Percentiles rank a stretch among this genome's conserved stretches.
Conservation (phyloP, 352 stramenopile genomes). For the Globisporangium spinosum region DNA sequence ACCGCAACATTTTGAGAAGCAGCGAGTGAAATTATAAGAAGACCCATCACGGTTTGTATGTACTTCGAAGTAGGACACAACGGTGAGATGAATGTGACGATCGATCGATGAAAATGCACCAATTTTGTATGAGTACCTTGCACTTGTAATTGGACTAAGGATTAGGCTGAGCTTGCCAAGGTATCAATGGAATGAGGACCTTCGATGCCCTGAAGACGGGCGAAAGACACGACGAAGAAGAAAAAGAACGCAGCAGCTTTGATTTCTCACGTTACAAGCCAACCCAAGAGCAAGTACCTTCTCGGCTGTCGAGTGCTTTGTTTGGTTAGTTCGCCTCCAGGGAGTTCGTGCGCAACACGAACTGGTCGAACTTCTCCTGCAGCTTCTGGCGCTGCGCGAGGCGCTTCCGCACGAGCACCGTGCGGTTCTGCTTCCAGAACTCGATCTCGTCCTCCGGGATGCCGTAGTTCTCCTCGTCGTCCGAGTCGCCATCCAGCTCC, state of each 20-base stretch:
- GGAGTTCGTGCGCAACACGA: conserved; percentile 70
- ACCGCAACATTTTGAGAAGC: neutral
- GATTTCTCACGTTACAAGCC: conserved; percentile 3
- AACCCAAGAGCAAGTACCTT: neutral
- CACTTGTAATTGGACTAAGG: neutral
- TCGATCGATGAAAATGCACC: neutral
- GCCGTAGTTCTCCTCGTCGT: conserved; percentile 74
- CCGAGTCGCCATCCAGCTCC: conserved; percentile 67
- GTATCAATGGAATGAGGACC: neutral
- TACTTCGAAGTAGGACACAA: neutral
- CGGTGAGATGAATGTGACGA: neutral
- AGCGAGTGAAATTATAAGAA: neutral
- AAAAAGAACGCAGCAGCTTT: conserved; percentile 1
- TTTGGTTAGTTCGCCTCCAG: conserved; percentile 21
- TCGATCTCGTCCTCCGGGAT: conserved; percentile 85
- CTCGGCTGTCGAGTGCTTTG: neutral
- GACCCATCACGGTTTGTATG: neutral
- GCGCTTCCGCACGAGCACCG: conserved; percentile 66
- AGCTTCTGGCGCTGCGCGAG: conserved; percentile 80
- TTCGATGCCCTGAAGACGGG: neutral
- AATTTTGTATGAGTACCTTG: conserved; percentile 14
- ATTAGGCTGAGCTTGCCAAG: neutral
- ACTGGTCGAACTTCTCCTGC: conserved; percentile 83
- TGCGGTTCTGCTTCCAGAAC: conserved; percentile 84
- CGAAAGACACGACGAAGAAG: neutral